Percentiles rank a stretch among this genome's conserved stretches.
These are phyloP conservation scores for Hymenoscyphus occultus DNA, from an alignment of 2,329 filamentous ascomycete genomes.

Conservation along the genomic window DNA sequence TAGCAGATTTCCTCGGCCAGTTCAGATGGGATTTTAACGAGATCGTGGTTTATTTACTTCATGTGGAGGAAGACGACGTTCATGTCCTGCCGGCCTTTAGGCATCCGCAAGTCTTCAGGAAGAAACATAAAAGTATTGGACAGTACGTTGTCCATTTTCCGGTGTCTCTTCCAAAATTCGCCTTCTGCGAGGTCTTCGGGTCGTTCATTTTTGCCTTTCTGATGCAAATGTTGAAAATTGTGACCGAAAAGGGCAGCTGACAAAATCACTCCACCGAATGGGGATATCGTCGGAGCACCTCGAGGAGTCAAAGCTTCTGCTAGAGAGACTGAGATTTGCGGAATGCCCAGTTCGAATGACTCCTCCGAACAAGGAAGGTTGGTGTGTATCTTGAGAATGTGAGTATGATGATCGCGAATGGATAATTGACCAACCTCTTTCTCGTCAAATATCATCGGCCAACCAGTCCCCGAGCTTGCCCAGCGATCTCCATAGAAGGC, in stretches of 20 bases:
- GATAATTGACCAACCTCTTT: slow-evolving; percentile 50
- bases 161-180: slow-evolving; percentile 82
- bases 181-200: slow-evolving; percentile 73
- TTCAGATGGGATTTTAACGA: neutral
- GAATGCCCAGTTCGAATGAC: slow-evolving; percentile 64
- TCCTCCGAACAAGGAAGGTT: slow-evolving; percentile 78
- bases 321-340: slow-evolving; percentile 61
- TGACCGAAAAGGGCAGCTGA: slow-evolving; percentile 77
- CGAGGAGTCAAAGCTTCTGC: slow-evolving; percentile 53
- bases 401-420: slow-evolving; percentile 23
- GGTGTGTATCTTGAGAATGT: slow-evolving; percentile 48
- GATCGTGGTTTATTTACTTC: slow-evolving; percentile 42
- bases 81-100: slow-evolving; percentile 63
- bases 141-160: slow-evolving; percentile 76
- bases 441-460: slow-evolving; percentile 78
- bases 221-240: slow-evolving; percentile 78
- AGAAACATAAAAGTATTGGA: slow-evolving; percentile 76
- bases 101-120: slow-evolving; percentile 71
- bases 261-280: slow-evolving; percentile 70
- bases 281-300: slow-evolving; percentile 59
- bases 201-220: slow-evolving; percentile 64
- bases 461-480: slow-evolving; percentile 83
- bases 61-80: slow-evolving; percentile 82
- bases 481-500: slow-evolving; percentile 81
- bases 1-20: neutral